Percentiles rank a stretch among this genome's conserved stretches.
Evolutionary conservation across 441 rosid genomes (phyloP).

Genomic region (Populus hybrid): DNA sequence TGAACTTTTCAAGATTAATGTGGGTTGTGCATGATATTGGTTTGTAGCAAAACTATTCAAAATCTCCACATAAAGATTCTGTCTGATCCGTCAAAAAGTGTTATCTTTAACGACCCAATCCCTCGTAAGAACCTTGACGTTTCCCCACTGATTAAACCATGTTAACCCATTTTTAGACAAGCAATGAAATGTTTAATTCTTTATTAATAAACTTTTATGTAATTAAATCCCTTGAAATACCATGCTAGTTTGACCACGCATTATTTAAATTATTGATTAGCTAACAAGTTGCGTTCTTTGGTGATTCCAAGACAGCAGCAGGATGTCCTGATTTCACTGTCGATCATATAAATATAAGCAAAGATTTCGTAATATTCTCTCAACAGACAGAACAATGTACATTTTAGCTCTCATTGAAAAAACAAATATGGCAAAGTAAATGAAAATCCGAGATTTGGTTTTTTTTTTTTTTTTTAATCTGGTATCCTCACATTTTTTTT

Average conservation of each 20-base stretch:
- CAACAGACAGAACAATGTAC: too few relatives aligned
- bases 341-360: background rate
- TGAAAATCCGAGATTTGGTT: too few relatives aligned
- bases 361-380: too few relatives aligned
- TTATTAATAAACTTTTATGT: background rate
- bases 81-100: constrained; percentile 23
- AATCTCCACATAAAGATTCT: constrained; percentile 26
- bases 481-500: too few relatives aligned
- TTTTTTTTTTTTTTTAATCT: too few relatives aligned
- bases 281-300: background rate
- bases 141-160: background rate
- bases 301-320: background rate
- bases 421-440: background rate
- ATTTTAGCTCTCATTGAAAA: too few relatives aligned
- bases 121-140: background rate
- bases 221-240: background rate
- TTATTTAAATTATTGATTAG: constrained; percentile 6
- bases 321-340: background rate
- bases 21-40: background rate
- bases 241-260: background rate
- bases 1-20: constrained; percentile 16
- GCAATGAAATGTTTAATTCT: background rate
- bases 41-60: constrained; percentile 16
- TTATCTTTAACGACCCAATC: constrained; percentile 25
- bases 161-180: background rate